Evolutionary conservation across 257 asterid species (phyloP).

Genomic region (Solanum pennellii): DNA sequence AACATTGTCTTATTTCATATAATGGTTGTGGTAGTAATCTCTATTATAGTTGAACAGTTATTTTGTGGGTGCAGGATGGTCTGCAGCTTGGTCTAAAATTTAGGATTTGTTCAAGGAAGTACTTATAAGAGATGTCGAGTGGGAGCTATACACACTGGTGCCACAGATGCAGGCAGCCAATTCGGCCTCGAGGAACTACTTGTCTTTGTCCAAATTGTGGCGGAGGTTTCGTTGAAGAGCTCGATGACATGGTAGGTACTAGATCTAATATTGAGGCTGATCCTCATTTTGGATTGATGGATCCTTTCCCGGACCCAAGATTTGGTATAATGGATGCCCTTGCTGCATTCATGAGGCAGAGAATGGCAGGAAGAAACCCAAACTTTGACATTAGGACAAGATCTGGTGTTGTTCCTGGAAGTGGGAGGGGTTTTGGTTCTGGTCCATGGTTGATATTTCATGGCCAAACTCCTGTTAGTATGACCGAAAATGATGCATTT

Average conservation of each 20-base stretch:
- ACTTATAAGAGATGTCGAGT: constrained; percentile 15
- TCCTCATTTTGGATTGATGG: constrained; percentile 21
- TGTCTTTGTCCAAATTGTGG: constrained; percentile 57
- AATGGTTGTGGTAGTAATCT: background rate
- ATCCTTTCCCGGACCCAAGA: constrained; percentile 26
- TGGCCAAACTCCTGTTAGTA: constrained; percentile 24
- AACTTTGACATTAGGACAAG: constrained; percentile 54
- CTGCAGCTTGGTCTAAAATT: background rate
- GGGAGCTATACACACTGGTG: constrained; percentile 70
- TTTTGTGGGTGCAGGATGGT: background rate
- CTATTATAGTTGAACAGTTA: background rate
- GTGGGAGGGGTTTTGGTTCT: constrained; percentile 21
- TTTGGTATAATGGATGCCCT: constrained; percentile 58
- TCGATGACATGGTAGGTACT: constrained; percentile 30
- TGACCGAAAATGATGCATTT: constrained; percentile 10
- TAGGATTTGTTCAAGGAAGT: background rate
- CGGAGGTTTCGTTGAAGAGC: constrained; percentile 82
- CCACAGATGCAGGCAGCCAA: constrained; percentile 66
- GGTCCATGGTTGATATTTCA: constrained; percentile 49
- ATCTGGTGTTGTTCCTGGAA: constrained; percentile 32
- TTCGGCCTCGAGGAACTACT: constrained; percentile 31
- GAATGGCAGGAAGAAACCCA: constrained; percentile 68
- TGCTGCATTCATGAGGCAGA: constrained; percentile 62
- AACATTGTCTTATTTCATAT: background rate
- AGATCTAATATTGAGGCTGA: constrained; percentile 20